A percentile compares a stretch with the other conserved stretches of the same genome.
Conservation (phyloP, 257 asterid species). For the Leonotis leonurus region DNA sequence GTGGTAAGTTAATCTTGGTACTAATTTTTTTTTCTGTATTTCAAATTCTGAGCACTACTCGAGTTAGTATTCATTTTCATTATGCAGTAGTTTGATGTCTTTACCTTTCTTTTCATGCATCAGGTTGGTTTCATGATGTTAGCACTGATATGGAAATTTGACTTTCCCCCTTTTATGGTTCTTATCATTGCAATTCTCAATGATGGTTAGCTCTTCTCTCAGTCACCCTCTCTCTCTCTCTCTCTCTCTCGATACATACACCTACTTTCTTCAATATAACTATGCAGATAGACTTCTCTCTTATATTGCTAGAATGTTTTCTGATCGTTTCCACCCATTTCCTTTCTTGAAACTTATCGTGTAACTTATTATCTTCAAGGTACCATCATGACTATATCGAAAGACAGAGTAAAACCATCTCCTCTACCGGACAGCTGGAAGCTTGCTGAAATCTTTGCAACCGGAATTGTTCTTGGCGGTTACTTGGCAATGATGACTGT, state of each 20-base stretch:
- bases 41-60: background rate
- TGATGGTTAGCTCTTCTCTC: conserved; percentile 46
- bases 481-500: conserved; percentile 87
- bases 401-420: conserved; percentile 84
- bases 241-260: background rate
- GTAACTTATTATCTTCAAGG: conserved; percentile 30
- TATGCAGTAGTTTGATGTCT: conserved; percentile 7
- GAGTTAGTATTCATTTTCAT: background rate
- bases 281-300: no score
- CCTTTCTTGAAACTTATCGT: background rate
- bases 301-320: no score
- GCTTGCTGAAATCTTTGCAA: conserved; percentile 68
- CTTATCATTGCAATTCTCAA: conserved; percentile 82
- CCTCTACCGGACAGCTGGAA: conserved; percentile 92
- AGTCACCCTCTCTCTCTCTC: background rate
- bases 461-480: conserved; percentile 75
- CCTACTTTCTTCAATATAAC: background rate
- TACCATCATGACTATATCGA: conserved; percentile 85
- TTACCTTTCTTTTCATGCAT: conserved; percentile 12
- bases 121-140: conserved; percentile 86
- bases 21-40: background rate
- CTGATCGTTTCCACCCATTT: background rate
- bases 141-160: conserved; percentile 79
- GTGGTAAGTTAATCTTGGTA: conserved; percentile 49
- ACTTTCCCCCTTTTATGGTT: conserved; percentile 91